Base-by-base conservation (phyloP, 495 filamentous ascomycete genomes). In the Tuber indicum region DNA sequence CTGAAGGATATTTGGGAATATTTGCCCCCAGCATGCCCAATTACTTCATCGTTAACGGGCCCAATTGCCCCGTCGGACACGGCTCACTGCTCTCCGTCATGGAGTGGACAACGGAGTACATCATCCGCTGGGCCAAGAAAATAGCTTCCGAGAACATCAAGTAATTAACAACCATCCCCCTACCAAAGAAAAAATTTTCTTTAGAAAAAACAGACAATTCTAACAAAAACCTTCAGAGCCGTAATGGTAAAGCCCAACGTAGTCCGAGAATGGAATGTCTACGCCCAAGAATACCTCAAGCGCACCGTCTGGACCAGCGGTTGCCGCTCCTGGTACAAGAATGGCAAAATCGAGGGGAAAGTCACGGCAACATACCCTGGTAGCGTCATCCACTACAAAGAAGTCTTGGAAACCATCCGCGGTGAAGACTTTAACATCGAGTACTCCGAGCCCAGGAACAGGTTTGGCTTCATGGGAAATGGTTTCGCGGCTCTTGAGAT, bases 41-140 rank as follows among this genome's bases (percentile, higher is more conserved):
- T 75, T 86, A 85, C 26, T 86, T 89, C 74, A 86, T 86, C 81
- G 83, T 91, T 62, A 85, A 86, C 44, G 90, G 90, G 7, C 89
- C 89, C 0, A 88, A 91, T 75, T 86, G 85, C 42, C 85, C 85
- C 0, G 85, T 89, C 14, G 86, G 88, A 1, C 87, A 86, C 49
- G 88, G 88, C 1, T 88, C 87, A 3, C 84, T 91, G 12, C 85
- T 87, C 23, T 83, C 88, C 58, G 85, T 86, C 69, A 84, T 90
- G 21, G 87, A 90, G 76, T 86, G 85, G 82, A 86, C 85, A 19
- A 82, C 81, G 12, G 86, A 87, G 74, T 88, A 87, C 52, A 85
- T 87, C 7, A 75, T 86, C 74, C 84, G 84, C 77, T 85, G 86
- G 84, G 83, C 87, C 49, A 83, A 84, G 72, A 86, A 87, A 77